These are phyloP conservation scores for Elsinoe ampelina DNA, from an alignment of 2,329 filamentous ascomycete species.

Conservation along the genomic window DNA sequence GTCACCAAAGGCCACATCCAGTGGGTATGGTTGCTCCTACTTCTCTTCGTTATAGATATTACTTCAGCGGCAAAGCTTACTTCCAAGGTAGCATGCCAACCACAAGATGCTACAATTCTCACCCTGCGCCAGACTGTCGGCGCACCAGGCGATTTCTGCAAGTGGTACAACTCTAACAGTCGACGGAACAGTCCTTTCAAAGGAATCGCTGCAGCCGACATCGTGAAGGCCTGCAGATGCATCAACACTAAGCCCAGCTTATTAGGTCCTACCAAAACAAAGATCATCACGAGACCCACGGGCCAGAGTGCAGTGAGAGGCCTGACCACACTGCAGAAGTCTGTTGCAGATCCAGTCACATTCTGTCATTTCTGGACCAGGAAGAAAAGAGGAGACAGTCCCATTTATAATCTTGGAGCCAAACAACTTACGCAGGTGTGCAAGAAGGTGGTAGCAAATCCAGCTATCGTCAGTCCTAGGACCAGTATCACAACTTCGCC, in stretches of 20 bases:
- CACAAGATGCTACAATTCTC: background rate
- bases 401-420: background rate
- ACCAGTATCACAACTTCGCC: background rate
- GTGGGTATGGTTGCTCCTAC: background rate
- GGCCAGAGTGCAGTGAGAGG: background rate
- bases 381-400: background rate
- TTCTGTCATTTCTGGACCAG: slow-evolving; percentile 13
- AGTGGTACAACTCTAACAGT: background rate
- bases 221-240: slow-evolving; percentile 4
- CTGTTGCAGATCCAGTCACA: slow-evolving; percentile 11
- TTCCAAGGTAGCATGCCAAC: background rate
- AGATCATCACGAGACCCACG: background rate
- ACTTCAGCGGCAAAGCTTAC: background rate
- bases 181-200: background rate
- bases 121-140: background rate
- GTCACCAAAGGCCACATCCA: background rate
- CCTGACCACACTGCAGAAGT: background rate
- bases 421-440: background rate
- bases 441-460: slow-evolving; percentile 2
- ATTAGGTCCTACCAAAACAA: background rate
- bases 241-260: background rate
- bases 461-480: background rate
- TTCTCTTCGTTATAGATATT: background rate
- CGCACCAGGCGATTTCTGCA: background rate
- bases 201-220: background rate